Evolutionary conservation across 1,284 basidiomycete genomes (phyloP).

Genomic region (Boletellus dicymbophilus): DNA sequence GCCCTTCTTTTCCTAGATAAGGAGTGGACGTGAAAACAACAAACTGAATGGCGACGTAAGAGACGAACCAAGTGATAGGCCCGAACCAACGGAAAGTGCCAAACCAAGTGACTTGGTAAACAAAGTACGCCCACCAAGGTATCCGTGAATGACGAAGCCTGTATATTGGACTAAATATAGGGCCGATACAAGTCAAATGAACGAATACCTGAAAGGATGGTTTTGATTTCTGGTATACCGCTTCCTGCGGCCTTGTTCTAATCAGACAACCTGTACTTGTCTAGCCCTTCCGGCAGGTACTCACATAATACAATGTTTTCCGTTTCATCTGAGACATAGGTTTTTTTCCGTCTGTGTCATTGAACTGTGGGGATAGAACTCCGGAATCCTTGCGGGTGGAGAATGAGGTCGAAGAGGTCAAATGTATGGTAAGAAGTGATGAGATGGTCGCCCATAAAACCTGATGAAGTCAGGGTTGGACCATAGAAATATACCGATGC

Average conservation of each 20-base stretch:
- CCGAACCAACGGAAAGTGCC: constrained; percentile 89
- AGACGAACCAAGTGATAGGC: constrained; percentile 74
- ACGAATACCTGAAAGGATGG: constrained; percentile 80
- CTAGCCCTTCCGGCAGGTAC: constrained; percentile 11
- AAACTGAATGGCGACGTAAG: constrained; percentile 5
- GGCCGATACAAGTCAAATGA: background rate
- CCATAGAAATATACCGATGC: constrained; percentile 1
- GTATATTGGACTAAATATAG: constrained; percentile 3
- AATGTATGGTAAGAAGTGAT: constrained; percentile 79
- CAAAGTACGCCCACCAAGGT: constrained; percentile 88
- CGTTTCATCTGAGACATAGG: constrained; percentile 44
- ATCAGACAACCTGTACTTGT: constrained; percentile 18
- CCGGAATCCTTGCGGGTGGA: constrained; percentile 86
- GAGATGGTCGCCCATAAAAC: constrained; percentile 72
- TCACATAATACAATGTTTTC: constrained; percentile 81
- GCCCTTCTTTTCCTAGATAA: constrained; percentile 83
- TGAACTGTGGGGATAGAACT: constrained; percentile 58
- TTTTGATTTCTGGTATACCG: constrained; percentile 97
- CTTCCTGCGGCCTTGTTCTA: constrained; percentile 81
- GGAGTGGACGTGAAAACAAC: constrained; percentile 3
- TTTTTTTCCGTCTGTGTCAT: constrained; percentile 28
- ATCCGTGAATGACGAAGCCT: constrained; percentile 99
- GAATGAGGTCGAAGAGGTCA: constrained; percentile 89
- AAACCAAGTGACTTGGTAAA: constrained; percentile 93
- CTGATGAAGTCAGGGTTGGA: constrained; percentile 39